phyloP scores from a whole-genome alignment of 192 early-diverging fungal species.

The Linnemannia schmuckeri region DNA sequence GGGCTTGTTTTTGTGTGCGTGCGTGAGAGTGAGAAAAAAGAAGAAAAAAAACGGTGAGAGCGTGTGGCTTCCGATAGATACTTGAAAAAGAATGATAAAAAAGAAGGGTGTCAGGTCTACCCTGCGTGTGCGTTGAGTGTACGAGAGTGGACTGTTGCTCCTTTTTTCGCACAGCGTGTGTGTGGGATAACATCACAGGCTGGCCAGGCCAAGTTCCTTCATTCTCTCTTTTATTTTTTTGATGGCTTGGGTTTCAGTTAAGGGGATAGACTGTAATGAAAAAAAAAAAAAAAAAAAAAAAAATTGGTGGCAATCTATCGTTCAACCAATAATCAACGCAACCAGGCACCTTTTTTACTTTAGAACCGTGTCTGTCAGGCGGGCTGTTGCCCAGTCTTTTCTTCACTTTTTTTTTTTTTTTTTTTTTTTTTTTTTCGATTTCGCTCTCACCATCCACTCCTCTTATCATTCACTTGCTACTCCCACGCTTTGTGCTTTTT shows the following conservation, averaged over 20 bases:
- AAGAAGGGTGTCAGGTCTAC: too few species aligned
- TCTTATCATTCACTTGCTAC: neutral
- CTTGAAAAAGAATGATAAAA: neutral
- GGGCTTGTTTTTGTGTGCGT: neutral
- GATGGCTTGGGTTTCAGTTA: neutral
- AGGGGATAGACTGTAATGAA: neutral
- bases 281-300: neutral
- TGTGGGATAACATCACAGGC: too few species aligned
- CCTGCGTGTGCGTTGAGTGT: too few species aligned
- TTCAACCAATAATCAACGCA: too few species aligned
- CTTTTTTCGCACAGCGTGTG: too few species aligned
- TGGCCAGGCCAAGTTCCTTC: too few species aligned
- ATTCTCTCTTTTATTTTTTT: neutral
- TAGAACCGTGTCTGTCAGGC: neutral
- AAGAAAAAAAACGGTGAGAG: neutral
- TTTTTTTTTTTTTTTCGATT: too few species aligned
- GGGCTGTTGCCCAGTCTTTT: constrained; percentile 1
- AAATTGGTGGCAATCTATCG: neutral
- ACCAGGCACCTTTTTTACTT: too few species aligned
- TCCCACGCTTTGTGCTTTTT: neutral
- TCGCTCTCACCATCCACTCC: too few species aligned
- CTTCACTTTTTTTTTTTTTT: neutral
- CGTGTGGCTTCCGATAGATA: neutral
- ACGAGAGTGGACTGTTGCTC: too few species aligned
- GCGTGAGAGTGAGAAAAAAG: neutral